These are phyloP conservation scores for Polygonum aviculare DNA, from an alignment of 148 eudicot genomes.

Conservation along the genomic window DNA sequence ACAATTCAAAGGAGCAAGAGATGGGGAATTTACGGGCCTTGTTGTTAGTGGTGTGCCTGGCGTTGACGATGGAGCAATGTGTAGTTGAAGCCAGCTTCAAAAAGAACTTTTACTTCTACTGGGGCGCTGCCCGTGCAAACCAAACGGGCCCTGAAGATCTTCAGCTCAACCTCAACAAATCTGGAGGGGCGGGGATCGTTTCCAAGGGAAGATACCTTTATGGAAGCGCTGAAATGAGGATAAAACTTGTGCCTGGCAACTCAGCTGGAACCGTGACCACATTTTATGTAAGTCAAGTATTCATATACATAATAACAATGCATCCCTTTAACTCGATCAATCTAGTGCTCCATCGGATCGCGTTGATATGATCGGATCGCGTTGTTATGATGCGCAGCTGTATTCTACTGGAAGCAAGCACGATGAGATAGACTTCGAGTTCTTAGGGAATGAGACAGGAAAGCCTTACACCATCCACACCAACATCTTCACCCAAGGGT, in stretches of 20 bases:
- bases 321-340: too few relatives aligned
- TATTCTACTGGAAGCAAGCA: neutral
- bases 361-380: too few relatives aligned
- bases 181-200: neutral
- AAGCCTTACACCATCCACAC: constrained; percentile 8
- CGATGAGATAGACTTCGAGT: constrained; percentile 4
- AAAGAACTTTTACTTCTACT: neutral
- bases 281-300: neutral
- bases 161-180: neutral
- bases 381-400: neutral
- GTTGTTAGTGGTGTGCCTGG: neutral
- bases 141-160: neutral
- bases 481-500: neutral
- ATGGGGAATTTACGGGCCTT: neutral
- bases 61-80: neutral
- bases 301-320: too few relatives aligned
- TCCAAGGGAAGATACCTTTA: neutral
- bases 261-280: constrained; percentile 4
- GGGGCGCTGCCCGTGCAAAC: neutral
- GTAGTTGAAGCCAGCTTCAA: neutral
- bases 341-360: too few relatives aligned
- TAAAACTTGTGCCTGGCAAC: neutral
- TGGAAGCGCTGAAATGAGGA: neutral
- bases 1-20: neutral
- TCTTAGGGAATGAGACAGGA: neutral